Evolutionary conservation across 2,329 filamentous ascomycete species (phyloP).

Genomic region (Ceratocystis ficicola): DNA sequence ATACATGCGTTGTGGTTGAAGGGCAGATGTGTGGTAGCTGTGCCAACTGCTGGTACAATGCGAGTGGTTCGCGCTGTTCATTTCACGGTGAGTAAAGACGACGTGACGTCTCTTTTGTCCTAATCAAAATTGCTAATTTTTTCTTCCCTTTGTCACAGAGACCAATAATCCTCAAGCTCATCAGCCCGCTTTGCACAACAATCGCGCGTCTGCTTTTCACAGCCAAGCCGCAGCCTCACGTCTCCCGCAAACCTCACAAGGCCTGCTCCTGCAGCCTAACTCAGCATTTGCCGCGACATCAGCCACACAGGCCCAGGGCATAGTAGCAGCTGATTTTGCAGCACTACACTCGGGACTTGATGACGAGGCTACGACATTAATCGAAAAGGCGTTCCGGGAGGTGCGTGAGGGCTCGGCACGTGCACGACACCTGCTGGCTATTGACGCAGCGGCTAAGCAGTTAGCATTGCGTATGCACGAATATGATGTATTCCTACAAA

Average conservation of each 20-base stretch:
- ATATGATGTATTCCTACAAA: conserved; percentile 36
- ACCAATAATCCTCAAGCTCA: conserved; percentile 34
- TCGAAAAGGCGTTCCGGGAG: conserved; percentile 37
- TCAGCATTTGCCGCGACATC: not conserved
- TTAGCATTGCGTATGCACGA: conserved; percentile 42
- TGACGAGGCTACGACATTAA: conserved; percentile 31
- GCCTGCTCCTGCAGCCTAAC: conserved; percentile 6
- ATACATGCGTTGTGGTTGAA: conserved; percentile 44
- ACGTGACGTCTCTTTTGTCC: not conserved
- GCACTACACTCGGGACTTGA: conserved; percentile 28
- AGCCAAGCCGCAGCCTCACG: conserved; percentile 23
- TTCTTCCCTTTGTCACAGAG: conserved; percentile 28
- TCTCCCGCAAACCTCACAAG: conserved; percentile 22
- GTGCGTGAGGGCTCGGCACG: conserved; percentile 35
- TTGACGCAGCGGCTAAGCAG: conserved; percentile 44
- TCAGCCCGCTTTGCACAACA: conserved; percentile 25
- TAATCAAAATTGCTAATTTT: not conserved
- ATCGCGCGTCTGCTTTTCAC: conserved; percentile 16
- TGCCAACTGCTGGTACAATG: conserved; percentile 53
- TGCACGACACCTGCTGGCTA: conserved; percentile 38
- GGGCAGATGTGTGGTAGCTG: conserved; percentile 51
- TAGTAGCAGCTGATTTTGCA: not conserved
- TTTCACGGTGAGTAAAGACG: conserved; percentile 41
- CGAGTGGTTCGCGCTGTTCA: conserved; percentile 46
- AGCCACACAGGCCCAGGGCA: not conserved